A percentile compares a stretch with the other conserved stretches of the same genome.
phyloP scores from a whole-genome alignment of 345 rosid genomes.

The Euphorbia pulcherrima region DNA sequence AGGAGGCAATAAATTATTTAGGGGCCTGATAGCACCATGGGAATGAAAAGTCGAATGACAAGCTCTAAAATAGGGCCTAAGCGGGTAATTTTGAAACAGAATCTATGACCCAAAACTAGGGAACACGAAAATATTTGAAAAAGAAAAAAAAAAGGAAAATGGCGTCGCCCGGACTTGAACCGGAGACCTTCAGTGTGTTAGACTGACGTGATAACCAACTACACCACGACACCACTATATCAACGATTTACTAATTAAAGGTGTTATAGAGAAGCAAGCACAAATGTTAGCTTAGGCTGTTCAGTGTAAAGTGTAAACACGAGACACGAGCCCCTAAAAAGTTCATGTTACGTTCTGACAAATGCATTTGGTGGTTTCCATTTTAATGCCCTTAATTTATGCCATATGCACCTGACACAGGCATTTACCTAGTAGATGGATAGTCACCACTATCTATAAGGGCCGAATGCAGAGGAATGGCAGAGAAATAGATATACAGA shows the following conservation, averaged over 20 bases:
- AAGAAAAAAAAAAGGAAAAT: too few relatives aligned
- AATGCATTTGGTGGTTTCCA: not conserved
- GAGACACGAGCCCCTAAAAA: not conserved
- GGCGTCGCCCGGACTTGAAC: slow-evolving; percentile 86
- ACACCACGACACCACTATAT: slow-evolving; percentile 82
- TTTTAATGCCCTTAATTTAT: not conserved
- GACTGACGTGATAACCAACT: slow-evolving; percentile 97
- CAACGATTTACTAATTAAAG: too few relatives aligned
- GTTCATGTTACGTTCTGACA: slow-evolving; percentile 9
- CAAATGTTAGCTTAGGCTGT: not conserved
- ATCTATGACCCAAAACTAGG: too few relatives aligned
- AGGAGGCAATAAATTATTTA: too few relatives aligned
- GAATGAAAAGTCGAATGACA: too few relatives aligned
- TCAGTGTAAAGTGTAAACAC: not conserved
- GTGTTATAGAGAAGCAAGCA: too few relatives aligned
- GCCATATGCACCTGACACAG: slow-evolving; percentile 6
- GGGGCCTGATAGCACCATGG: too few relatives aligned
- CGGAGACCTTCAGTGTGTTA: slow-evolving; percentile 92
- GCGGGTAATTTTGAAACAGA: too few relatives aligned
- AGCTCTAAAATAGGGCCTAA: too few relatives aligned
- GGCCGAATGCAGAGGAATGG: not conserved
- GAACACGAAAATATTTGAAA: too few relatives aligned
- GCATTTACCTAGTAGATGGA: not conserved
- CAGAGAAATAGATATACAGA: too few relatives aligned
- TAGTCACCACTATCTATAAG: not conserved